Evolutionary conservation across 495 filamentous ascomycete genomes (phyloP), one percentile per base, ranked within the genome.

Genomic region (Pyronema omphalodes): DNA sequence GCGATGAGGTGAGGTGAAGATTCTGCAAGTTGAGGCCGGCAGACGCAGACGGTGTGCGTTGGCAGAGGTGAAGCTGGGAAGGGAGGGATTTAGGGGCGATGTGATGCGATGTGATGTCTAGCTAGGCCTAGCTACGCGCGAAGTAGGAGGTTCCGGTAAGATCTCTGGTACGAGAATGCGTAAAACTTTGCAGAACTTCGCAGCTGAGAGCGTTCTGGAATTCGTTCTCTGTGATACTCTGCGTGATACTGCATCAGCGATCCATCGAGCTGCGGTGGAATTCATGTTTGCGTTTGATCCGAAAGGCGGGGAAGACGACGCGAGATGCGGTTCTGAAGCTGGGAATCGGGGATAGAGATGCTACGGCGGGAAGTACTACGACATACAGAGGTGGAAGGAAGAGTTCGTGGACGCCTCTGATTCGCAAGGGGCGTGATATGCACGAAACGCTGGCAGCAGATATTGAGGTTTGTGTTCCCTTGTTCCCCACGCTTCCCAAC

Each of bases 341-440:
- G 45, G 18, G 15, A 12, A 2, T 12, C 23, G 50, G 36, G 36
- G 35, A 9, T 35, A 12, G 14, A 36, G 29, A 52, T 35, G 50
- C 34, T 35, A 52, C 14, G 36, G 44, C 36, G 39, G 33, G 39
- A 35, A 46, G 6, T 9, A 39, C 34, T 39, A 52, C 34, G 9
- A 52, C 17, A 52, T 52, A 41, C 50, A 18, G 12, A 50, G 47
- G 33, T 52, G 29, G 34, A 40, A 12, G n/a, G 14, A 9, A n/a
- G 36, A 51, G 58, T 63, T 58, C 60, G 60, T 63, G 60, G 60
- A 58, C 56, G 59, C 52, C 60, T 63, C 60, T 63, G 60, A 63
- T 63, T 63, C 60, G 60, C 58, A 49, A 51, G 36, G 36, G 17
- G 35, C 35, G 29, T 19, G 23, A 35, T 48, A 60, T 61, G 59